Conservation (phyloP, 192 early-diverging fungal species). For the Backusella luteola region DNA sequence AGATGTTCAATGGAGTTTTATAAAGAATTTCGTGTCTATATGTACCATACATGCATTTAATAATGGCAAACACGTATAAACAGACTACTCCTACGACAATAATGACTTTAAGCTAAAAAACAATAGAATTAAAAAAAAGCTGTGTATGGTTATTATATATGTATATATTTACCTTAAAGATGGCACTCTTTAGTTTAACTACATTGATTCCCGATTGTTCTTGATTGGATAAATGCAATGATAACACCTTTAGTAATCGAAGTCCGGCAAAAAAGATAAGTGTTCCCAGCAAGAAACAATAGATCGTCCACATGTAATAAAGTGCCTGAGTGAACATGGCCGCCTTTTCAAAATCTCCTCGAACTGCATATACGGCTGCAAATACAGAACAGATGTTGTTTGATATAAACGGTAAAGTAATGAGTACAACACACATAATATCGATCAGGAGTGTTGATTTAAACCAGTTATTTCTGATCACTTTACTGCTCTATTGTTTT, state of each 20-base stretch:
- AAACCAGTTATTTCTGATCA: constrained; percentile 20
- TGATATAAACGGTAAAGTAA: constrained; percentile 28
- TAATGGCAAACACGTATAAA: constrained; percentile 12
- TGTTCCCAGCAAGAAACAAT: constrained; percentile 13
- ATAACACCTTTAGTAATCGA: constrained; percentile 16
- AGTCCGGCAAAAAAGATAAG: constrained; percentile 15
- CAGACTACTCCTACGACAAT: constrained; percentile 1
- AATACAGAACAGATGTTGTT: constrained; percentile 27
- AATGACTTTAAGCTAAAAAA: constrained; percentile 20
- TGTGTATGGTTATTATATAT: not conserved
- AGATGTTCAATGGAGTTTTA: not conserved
- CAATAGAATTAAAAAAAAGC: not conserved
- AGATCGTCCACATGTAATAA: constrained; percentile 30
- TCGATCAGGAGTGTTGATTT: constrained; percentile 9
- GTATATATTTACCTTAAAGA: constrained; percentile 15
- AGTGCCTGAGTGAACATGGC: constrained; percentile 17
- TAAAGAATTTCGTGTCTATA: not conserved
- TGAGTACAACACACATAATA: not conserved
- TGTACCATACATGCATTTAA: constrained; percentile 1
- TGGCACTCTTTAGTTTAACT: constrained; percentile 14
- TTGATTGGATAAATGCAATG: constrained; percentile 2
- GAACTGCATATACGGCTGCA: constrained; percentile 21
- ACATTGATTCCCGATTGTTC: not conserved
- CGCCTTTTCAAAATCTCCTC: constrained; percentile 9
- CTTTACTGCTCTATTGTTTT: constrained; percentile 15